These are phyloP conservation scores for Jasminum sambac DNA, from an alignment of 257 asterid species.

Conservation along the genomic window DNA sequence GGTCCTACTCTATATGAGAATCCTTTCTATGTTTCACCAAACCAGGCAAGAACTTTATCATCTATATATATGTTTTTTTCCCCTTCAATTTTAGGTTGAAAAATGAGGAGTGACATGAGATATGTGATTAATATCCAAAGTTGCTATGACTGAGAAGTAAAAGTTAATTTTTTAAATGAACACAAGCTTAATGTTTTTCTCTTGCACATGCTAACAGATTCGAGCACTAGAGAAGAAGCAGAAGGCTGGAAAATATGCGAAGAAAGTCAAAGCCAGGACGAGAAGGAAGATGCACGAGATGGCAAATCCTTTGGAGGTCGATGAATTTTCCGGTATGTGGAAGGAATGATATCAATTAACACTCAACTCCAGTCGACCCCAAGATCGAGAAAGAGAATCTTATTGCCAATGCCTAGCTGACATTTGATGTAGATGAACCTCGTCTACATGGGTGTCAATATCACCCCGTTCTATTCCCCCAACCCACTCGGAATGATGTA, in stretches of 20 bases:
- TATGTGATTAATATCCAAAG: too few relatives aligned
- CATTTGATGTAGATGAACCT: too few relatives aligned
- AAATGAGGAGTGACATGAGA: too few relatives aligned
- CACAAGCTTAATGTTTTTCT: conserved; percentile 6
- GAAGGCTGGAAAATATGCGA: conserved; percentile 67
- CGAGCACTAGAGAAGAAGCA: conserved; percentile 76
- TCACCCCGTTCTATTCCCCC: too few relatives aligned
- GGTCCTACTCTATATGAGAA: conserved; percentile 92
- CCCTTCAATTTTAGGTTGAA: too few relatives aligned
- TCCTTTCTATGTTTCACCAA: conserved; percentile 87
- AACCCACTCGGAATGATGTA: too few relatives aligned
- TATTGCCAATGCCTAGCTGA: too few relatives aligned
- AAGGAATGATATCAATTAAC: conserved; percentile 47
- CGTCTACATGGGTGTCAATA: too few relatives aligned
- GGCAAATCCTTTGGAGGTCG: conserved; percentile 47
- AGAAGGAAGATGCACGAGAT: conserved; percentile 50
- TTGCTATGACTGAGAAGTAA: too few relatives aligned
- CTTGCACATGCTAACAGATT: conserved; percentile 43
- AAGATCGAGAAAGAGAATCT: too few relatives aligned
- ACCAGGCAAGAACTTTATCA: conserved; percentile 52
- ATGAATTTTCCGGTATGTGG: conserved; percentile 93
- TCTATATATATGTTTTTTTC: too few relatives aligned
- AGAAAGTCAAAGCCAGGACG: conserved; percentile 48
- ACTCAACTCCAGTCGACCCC: neutral
- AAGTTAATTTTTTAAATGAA: too few relatives aligned